Evolutionary conservation across 1,284 basidiomycete species (phyloP), one percentile per base, ranked within the genome.

Genomic region (Cerrena zonata): DNA sequence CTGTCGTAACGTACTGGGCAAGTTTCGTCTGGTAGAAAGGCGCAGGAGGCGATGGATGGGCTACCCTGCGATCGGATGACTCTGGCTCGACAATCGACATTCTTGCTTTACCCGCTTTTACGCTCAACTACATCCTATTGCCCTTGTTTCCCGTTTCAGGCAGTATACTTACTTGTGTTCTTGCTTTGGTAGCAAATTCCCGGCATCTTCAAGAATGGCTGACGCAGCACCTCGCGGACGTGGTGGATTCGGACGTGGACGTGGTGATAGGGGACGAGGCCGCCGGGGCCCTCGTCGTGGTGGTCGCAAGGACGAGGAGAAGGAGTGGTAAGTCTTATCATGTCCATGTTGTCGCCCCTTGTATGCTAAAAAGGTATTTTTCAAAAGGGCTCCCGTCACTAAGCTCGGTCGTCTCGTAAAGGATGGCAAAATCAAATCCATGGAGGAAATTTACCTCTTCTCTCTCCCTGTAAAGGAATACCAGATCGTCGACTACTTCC

Each of bases 381-480:
- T 5, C 52, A 27, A 60, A n/a, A 94, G 93, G 93, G 87, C 89
- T 59, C 95, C 95, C 66, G 96, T 99, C 73, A 99, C 95, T 72
- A 98, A 98, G 73, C 91, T 99, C 63, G 95, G 95, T 58, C 94
- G 95, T 74, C 86, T 99, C 65, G 95, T 98, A 51, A 98, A 97
- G 79, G 96, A 98, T 67, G 94, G 94, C 67, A 99, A 99, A 80
- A 97, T 99, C 81, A 97, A 96, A 79, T 97, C 94, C 47, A 96
- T 99, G 84, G 96, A 99, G 74, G 96, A 99, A 73, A 97, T 99
- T 77, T 99, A 99, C 80, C 91, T 99, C 67, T 99, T 99, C 87
- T 99, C 96, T 43, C 89, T 99, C 59, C 94, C 96, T 60, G 90
- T 97, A 73, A 97, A 97, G 77, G 94, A 97, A 76, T 97, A 77